phyloP scores from a whole-genome alignment of 148 eudicot species.

The Diospyros lotus region DNA sequence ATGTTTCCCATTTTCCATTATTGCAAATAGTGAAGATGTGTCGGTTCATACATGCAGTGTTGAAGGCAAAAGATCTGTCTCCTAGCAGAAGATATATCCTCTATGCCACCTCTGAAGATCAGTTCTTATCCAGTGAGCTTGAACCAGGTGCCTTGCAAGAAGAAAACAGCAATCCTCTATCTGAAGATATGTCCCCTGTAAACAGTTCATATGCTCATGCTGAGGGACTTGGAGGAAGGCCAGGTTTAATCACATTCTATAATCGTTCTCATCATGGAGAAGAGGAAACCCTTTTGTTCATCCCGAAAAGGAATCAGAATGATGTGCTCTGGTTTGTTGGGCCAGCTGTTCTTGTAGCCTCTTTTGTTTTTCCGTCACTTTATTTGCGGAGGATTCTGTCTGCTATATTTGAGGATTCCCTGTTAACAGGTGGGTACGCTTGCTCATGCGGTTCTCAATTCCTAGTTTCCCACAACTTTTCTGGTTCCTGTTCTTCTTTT shows the following conservation, averaged over 20 bases:
- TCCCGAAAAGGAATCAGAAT: slow-evolving; percentile 31
- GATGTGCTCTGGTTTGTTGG: slow-evolving; percentile 78
- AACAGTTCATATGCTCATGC: slow-evolving; percentile 17
- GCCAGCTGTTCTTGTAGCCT: slow-evolving; percentile 84
- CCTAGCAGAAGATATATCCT: slow-evolving; percentile 30
- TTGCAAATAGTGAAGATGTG: slow-evolving; percentile 36
- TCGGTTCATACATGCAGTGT: slow-evolving; percentile 29
- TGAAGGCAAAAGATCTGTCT: slow-evolving; percentile 24
- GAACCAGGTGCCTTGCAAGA: slow-evolving; percentile 43
- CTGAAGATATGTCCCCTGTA: slow-evolving; percentile 23
- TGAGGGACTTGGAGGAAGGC: slow-evolving; percentile 60
- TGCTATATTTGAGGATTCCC: slow-evolving; percentile 88
- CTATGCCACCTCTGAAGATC: slow-evolving; percentile 41
- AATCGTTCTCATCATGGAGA: slow-evolving; percentile 29
- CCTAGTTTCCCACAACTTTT: not conserved
- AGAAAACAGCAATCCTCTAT: slow-evolving; percentile 29
- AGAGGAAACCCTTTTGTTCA: slow-evolving; percentile 23
- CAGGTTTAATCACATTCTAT: slow-evolving; percentile 75
- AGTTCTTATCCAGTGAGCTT: slow-evolving; percentile 32
- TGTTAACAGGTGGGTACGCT: slow-evolving; percentile 66
- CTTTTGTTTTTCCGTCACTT: slow-evolving; percentile 86
- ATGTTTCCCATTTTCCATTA: not conserved
- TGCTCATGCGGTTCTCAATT: not conserved
- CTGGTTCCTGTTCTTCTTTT: not conserved
- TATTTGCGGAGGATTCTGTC: slow-evolving; percentile 85